Conservation (phyloP, 2,329 filamentous ascomycete species). For the Madurella mycetomatis region DNA sequence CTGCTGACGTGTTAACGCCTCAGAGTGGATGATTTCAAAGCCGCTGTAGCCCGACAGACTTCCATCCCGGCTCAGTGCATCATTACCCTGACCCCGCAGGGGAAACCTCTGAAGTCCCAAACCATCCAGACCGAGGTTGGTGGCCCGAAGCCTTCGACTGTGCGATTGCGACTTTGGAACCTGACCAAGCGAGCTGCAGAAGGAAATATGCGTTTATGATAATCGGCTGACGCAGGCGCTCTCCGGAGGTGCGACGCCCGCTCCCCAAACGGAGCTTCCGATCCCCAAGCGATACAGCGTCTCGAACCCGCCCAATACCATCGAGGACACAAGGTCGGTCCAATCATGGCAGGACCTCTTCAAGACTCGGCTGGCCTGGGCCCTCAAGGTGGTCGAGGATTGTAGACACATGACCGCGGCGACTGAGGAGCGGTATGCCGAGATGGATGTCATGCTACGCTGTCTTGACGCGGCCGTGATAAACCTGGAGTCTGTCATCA, state of each 20-base stretch:
- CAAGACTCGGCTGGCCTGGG: slow-evolving; percentile 76
- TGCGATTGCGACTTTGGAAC: not conserved
- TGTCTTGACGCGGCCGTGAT: slow-evolving; percentile 80
- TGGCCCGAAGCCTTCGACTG: slow-evolving; percentile 6
- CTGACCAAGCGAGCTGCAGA: slow-evolving; percentile 43
- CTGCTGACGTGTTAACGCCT: slow-evolving; percentile 19
- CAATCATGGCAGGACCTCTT: slow-evolving; percentile 87
- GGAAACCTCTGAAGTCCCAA: slow-evolving; percentile 78
- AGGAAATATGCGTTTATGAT: slow-evolving; percentile 90
- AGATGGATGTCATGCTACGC: slow-evolving; percentile 71
- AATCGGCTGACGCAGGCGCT: slow-evolving; percentile 64
- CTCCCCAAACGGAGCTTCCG: slow-evolving; percentile 44
- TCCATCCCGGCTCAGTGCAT: slow-evolving; percentile 73
- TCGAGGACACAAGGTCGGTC: slow-evolving; percentile 73
- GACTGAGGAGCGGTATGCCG: slow-evolving; percentile 62
- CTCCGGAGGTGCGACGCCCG: slow-evolving; percentile 41
- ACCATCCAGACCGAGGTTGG: slow-evolving; percentile 74
- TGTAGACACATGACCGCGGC: slow-evolving; percentile 61
- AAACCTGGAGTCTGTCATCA: slow-evolving; percentile 74
- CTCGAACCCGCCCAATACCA: slow-evolving; percentile 73
- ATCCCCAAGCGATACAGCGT: slow-evolving; percentile 52
- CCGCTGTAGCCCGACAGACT: slow-evolving; percentile 71
- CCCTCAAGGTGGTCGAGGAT: slow-evolving; percentile 62
- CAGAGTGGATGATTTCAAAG: slow-evolving; percentile 79
- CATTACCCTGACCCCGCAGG: slow-evolving; percentile 79